phyloP scores from a whole-genome alignment of 192 early-diverging fungal species.

The Rhizophagus sp. region DNA sequence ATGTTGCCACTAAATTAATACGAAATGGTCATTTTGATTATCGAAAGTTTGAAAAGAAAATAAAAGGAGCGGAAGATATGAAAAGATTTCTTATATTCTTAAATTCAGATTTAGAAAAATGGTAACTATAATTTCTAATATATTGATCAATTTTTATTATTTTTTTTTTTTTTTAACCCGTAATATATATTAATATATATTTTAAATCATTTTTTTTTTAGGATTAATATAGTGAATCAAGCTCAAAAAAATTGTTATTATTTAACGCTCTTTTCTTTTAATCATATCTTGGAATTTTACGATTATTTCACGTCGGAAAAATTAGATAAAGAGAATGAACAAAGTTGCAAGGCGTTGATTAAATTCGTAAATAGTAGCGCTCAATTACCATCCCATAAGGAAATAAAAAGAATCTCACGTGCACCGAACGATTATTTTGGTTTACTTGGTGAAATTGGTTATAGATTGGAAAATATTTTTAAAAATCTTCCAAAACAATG shows the following conservation, averaged over 20 bases:
- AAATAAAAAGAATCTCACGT: neutral
- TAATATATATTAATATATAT: no score
- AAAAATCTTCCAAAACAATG: neutral
- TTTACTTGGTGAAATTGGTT: slow-evolving; percentile 2
- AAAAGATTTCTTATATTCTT: slow-evolving; percentile 5
- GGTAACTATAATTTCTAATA: neutral
- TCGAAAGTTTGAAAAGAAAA: slow-evolving; percentile 11
- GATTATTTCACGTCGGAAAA: slow-evolving; percentile 24
- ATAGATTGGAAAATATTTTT: slow-evolving; percentile 3
- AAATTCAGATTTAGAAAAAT: slow-evolving; percentile 11
- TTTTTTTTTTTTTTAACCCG: no score
- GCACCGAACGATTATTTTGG: neutral
- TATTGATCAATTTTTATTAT: neutral
- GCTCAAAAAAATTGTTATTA: slow-evolving; percentile 29
- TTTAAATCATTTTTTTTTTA: no score
- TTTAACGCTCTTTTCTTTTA: slow-evolving; percentile 20
- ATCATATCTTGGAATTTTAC: slow-evolving; percentile 27
- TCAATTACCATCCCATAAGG: neutral
- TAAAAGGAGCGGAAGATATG: neutral
- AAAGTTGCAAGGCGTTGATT: slow-evolving; percentile 13
- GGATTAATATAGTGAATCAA: neutral
- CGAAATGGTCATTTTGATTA: slow-evolving; percentile 31
- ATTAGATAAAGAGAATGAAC: neutral
- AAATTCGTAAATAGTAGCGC: slow-evolving; percentile 13
- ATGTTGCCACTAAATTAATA: slow-evolving; percentile 26